phyloP scores from a whole-genome alignment of 2,329 filamentous ascomycete species.

The Claviceps cyperi region DNA sequence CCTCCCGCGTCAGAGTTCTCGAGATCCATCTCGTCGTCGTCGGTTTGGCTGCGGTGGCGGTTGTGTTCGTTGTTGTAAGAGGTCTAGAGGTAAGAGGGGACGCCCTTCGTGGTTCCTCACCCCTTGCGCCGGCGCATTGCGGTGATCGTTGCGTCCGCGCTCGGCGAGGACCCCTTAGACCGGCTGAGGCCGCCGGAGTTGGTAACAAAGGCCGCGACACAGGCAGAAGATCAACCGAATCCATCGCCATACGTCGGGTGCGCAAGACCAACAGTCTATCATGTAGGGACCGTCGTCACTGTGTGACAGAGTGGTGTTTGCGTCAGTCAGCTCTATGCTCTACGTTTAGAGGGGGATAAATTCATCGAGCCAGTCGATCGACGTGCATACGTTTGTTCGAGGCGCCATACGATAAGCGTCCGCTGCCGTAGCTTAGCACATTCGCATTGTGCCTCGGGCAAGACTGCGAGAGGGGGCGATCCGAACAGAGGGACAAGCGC shows the following conservation, averaged over 20 bases:
- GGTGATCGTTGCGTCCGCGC: constrained; percentile 5
- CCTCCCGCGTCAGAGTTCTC: constrained; percentile 7
- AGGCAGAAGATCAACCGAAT: constrained; percentile 9
- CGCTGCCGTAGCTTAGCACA: not conserved
- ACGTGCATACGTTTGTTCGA: not conserved
- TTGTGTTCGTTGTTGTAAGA: constrained; percentile 4
- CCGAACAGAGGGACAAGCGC: not conserved
- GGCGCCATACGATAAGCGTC: constrained; percentile 3
- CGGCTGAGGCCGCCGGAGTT: constrained; percentile 1
- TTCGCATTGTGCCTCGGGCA: not conserved
- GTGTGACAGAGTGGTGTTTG: not conserved
- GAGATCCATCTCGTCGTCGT: constrained; percentile 4
- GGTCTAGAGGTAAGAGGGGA: not conserved
- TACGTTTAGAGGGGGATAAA: not conserved
- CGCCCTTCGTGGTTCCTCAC: constrained; percentile 4
- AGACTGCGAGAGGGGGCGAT: not conserved
- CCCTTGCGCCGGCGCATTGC: constrained; percentile 1
- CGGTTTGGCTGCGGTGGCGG: constrained; percentile 4
- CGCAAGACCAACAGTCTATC: constrained; percentile 6
- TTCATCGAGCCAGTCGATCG: not conserved
- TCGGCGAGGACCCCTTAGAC: not conserved
- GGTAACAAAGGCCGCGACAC: constrained; percentile 8
- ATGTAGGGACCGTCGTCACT: constrained; percentile 5
- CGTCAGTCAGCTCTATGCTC: not conserved
- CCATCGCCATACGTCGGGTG: constrained; percentile 9